Base-by-base conservation (phyloP, 352 stramenopile genomes). In the Blastocystis sp. region DNA sequence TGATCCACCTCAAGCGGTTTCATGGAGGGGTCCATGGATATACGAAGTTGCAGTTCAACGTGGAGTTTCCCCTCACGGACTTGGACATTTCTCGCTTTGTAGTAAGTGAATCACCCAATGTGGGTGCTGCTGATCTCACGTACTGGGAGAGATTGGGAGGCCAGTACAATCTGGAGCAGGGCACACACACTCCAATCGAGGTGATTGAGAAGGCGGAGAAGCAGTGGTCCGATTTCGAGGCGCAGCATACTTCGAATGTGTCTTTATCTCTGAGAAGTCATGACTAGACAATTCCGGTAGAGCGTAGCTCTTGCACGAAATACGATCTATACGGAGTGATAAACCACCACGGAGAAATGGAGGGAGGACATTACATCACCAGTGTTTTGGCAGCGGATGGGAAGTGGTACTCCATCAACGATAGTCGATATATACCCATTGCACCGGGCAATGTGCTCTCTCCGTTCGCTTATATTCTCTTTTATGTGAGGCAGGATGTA, bases 1-100 rank as follows among this genome's bases (percentile, higher is more conserved):
- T 99, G 37, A 98, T 99, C 79, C 96, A 99, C 65, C 92, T 99
- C 18, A 99, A 99, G 91, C 94, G 97, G 13, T 99, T 99, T 90
- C 96, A 98, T 87, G 98, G 96, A 79, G 98, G 96, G n/a, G 93
- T 96, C 90, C 92, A 95, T 30, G 93, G 93, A 90, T 78, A 43
- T 37, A 92, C 95, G 87, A 99, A 99, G 91, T 92, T 98, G 69
- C 93, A 97, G 41, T 95, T 98, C 90, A 92, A 98, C 7, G 96
- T 99, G 37, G 93, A 98, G 54, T 99, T 98, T 90, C 96, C 96
- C 5, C 91, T 98, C 1, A 94, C 94, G 90, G 96, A 96, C 16
- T 91, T 98, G 16, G 93, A 98, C 90, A 91, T 98, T 30, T 90
- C 92, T 18, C 91, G 92, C 9, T 96, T 95, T 90, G 91, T 96